These are phyloP conservation scores for Aspergillus fructus DNA, from an alignment of 2,329 filamentous ascomycete genomes.

Conservation along the genomic window DNA sequence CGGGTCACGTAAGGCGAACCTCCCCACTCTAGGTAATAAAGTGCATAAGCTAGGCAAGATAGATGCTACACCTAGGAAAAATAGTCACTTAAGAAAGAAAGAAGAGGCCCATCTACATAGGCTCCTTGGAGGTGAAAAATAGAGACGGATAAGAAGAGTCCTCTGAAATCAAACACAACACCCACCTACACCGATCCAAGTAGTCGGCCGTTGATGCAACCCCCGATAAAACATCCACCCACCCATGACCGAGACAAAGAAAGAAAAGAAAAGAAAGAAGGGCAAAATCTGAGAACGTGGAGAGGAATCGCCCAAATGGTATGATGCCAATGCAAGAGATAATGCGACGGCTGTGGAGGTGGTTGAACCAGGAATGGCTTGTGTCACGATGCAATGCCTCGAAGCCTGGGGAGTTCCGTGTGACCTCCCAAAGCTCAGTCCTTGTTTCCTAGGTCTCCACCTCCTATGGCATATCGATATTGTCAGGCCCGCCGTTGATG, in stretches of 20 bases:
- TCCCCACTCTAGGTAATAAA: conserved; percentile 7
- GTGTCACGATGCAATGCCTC: neutral
- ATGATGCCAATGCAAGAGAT: conserved; percentile 13
- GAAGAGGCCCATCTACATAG: neutral
- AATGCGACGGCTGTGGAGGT: neutral
- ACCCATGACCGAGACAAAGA: neutral
- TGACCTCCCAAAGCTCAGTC: neutral
- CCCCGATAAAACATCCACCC: conserved; percentile 13
- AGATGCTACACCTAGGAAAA: conserved; percentile 9
- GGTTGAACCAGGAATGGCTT: neutral
- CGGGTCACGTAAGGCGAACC: neutral
- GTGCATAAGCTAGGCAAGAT: conserved; percentile 5
- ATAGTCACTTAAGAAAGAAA: conserved; percentile 9
- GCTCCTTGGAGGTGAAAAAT: neutral
- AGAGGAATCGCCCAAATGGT: neutral
- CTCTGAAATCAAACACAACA: conserved; percentile 8
- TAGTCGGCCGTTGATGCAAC: conserved; percentile 16
- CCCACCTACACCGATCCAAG: conserved; percentile 16
- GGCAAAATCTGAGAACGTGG: neutral
- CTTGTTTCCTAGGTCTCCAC: neutral
- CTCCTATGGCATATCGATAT: neutral
- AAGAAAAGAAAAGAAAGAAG: conserved; percentile 2
- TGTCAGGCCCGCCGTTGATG: neutral
- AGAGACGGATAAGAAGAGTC: neutral
- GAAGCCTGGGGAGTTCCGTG: neutral